Conservation (phyloP, 306 rosid species). For the Cajanus cajan region DNA sequence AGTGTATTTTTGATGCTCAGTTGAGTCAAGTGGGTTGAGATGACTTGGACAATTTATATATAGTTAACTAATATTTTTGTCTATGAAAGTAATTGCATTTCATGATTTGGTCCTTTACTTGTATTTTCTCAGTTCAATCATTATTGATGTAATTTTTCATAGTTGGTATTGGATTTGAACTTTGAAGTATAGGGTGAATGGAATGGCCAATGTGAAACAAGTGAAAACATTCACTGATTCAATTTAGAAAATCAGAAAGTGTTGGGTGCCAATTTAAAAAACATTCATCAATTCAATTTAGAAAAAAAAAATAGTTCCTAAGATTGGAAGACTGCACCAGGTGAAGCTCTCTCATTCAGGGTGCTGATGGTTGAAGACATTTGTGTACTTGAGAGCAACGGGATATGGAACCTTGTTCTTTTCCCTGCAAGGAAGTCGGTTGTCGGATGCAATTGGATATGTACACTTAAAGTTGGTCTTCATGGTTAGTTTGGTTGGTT, state of each 20-base stretch:
- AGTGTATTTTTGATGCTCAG: conserved; percentile 1
- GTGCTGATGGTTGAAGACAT: neutral
- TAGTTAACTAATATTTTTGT: neutral
- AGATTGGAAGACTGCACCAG: too few relatives aligned
- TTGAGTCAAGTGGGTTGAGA: conserved; percentile 6
- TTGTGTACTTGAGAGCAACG: neutral
- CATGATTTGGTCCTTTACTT: neutral
- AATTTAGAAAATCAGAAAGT: neutral
- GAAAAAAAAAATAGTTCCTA: too few relatives aligned
- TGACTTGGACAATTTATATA: neutral
- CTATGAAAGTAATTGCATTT: neutral
- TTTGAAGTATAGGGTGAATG: neutral
- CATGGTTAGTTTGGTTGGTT: too few relatives aligned
- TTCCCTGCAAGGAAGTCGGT: neutral
- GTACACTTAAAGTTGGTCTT: neutral
- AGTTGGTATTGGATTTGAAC: neutral
- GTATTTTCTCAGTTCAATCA: neutral
- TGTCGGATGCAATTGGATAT: neutral
- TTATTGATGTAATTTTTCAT: neutral
- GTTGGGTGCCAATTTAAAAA: neutral
- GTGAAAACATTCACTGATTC: neutral
- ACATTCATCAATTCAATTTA: too few relatives aligned
- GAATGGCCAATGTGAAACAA: neutral
- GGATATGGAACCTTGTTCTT: neutral
- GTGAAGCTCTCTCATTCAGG: too few relatives aligned